Conservation (phyloP, 2,329 filamentous ascomycete genomes). For the Alternaria tenuissima region DNA sequence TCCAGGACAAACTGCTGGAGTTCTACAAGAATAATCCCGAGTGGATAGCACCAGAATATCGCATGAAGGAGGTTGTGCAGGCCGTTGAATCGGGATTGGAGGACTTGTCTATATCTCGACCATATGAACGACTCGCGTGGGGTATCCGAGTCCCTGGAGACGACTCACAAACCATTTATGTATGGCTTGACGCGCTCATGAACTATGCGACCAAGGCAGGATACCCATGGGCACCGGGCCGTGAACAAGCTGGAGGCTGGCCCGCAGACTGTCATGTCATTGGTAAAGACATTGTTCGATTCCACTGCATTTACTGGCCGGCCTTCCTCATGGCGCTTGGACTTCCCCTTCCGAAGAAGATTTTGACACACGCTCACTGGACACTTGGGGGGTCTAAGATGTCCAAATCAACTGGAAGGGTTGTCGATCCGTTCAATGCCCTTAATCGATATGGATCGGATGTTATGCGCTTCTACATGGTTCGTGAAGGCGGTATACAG, state of each 20-base stretch:
- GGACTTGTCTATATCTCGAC: slow-evolving; percentile 89
- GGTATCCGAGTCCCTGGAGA: slow-evolving; percentile 90
- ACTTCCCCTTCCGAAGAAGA: slow-evolving; percentile 77
- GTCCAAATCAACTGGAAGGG: slow-evolving; percentile 95
- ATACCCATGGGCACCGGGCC: slow-evolving; percentile 79
- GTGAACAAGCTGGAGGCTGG: slow-evolving; percentile 74
- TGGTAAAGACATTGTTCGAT: slow-evolving; percentile 93
- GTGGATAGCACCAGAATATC: slow-evolving; percentile 76
- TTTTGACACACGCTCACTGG: slow-evolving; percentile 95
- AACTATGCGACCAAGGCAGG: slow-evolving; percentile 92
- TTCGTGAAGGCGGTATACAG: slow-evolving; percentile 77
- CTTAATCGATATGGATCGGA: slow-evolving; percentile 89
- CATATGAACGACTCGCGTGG: slow-evolving; percentile 80
- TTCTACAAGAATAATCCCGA: slow-evolving; percentile 81
- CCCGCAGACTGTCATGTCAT: slow-evolving; percentile 92
- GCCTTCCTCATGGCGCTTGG: slow-evolving; percentile 90
- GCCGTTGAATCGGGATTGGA: slow-evolving; percentile 80
- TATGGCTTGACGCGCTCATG: slow-evolving; percentile 95
- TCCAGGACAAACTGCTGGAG: slow-evolving; percentile 78
- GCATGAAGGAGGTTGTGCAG: slow-evolving; percentile 80
- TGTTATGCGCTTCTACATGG: slow-evolving; percentile 86
- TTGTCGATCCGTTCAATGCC: slow-evolving; percentile 92
- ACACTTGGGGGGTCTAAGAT: slow-evolving; percentile 91
- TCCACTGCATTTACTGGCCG: slow-evolving; percentile 98
- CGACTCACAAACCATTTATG: slow-evolving; percentile 88